Conservation (phyloP, 371 early-diverging fungal species). For the Chytridiales sp. region DNA sequence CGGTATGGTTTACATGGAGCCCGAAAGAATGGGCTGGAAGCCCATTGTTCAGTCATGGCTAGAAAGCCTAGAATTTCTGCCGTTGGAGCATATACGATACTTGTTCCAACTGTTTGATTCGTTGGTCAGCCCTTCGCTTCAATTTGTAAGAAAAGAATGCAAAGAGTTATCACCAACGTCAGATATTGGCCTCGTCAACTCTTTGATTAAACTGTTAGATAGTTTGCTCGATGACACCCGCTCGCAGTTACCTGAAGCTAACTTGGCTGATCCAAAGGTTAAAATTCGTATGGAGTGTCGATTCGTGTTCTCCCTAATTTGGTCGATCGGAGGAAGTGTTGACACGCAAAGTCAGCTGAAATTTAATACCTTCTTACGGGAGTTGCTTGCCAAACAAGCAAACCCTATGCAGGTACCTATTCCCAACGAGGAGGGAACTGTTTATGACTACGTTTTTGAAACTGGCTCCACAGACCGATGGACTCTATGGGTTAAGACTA, state of each 20-base stretch:
- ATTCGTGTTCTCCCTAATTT: constrained; percentile 47
- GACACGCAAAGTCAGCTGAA: constrained; percentile 47
- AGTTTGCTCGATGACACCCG: constrained; percentile 43
- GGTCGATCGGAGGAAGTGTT: constrained; percentile 56
- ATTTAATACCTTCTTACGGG: constrained; percentile 42
- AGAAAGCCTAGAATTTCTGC: constrained; percentile 34
- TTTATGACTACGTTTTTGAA: constrained; percentile 53
- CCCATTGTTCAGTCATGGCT: constrained; percentile 56
- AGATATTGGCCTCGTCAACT: constrained; percentile 55
- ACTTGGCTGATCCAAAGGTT: constrained; percentile 17
- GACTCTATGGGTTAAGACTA: constrained; percentile 52
- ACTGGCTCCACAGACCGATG: constrained; percentile 35
- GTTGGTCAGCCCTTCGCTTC: constrained; percentile 39
- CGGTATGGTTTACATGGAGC: constrained; percentile 62
- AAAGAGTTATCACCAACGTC: constrained; percentile 54
- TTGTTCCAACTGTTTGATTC: constrained; percentile 43
- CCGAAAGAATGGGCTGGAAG: constrained; percentile 55
- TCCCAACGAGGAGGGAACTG: constrained; percentile 39
- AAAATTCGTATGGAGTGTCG: constrained; percentile 36
- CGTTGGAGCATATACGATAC: constrained; percentile 22
- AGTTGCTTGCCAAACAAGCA: constrained; percentile 15
- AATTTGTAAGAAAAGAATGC: constrained; percentile 46
- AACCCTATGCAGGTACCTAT: constrained; percentile 26
- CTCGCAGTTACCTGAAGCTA: constrained; percentile 23
- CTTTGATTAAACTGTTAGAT: constrained; percentile 46